Conservation (phyloP, 768 basidiomycete genomes). For the Leccinum barrowsii region DNA sequence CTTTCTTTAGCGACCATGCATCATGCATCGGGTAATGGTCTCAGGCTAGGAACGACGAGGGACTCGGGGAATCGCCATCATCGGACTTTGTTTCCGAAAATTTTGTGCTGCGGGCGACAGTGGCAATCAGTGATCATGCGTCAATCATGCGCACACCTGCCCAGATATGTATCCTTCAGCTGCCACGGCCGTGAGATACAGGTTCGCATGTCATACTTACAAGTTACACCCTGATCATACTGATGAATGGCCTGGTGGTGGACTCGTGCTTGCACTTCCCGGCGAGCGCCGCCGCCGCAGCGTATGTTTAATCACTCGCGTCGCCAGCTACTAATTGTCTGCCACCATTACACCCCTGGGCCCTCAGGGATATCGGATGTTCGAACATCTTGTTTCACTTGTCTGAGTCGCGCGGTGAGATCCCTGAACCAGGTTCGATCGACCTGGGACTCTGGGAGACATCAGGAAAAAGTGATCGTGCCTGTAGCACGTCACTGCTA, state of each 20-base stretch:
- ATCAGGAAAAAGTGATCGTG: no score
- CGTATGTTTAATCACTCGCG: neutral
- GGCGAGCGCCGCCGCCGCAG: no score
- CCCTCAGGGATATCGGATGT: neutral
- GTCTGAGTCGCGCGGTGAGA: neutral
- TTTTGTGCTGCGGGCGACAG: neutral
- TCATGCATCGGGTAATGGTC: neutral
- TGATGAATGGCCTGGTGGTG: no score
- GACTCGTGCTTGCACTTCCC: no score
- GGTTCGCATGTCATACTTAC: neutral
- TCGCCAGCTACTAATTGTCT: no score
- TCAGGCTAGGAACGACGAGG: neutral
- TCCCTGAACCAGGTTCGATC: neutral
- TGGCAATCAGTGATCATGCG: neutral
- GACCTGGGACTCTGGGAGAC: no score
- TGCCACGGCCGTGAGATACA: neutral
- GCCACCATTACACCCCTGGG: neutral
- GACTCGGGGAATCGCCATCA: neutral
- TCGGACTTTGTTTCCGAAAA: neutral
- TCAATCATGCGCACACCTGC: neutral
- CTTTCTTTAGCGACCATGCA: neutral
- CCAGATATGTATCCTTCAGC: neutral
- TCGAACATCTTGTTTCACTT: neutral
- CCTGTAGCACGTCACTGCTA: no score
- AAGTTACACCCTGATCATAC: neutral